These are phyloP conservation scores for Starmerella stigmatis DNA, from an alignment of 805 yeast species.

Conservation along the genomic window DNA sequence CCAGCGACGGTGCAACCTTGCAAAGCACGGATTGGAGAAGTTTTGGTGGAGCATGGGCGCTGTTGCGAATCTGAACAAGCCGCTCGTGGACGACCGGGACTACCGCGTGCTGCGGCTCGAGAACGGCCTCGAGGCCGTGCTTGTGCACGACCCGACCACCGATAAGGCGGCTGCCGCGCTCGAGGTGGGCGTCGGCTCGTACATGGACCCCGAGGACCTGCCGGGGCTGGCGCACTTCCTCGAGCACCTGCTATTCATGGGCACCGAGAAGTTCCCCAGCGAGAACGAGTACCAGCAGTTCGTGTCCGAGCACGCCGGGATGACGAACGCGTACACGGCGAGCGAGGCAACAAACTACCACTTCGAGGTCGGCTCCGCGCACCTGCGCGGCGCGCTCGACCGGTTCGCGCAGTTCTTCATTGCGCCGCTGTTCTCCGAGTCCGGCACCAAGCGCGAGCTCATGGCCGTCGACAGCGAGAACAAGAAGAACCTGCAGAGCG, in stretches of 20 bases:
- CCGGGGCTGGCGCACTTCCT: conserved; percentile 86
- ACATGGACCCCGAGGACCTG: conserved; percentile 56
- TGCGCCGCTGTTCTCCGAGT: conserved; percentile 58
- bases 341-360: conserved; percentile 81
- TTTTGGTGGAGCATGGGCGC: too few species aligned
- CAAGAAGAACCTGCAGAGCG: conserved; percentile 85
- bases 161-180: conserved; percentile 59
- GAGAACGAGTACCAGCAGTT: conserved; percentile 67
- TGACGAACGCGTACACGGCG: conserved; percentile 86
- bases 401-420: conserved; percentile 89
- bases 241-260: conserved; percentile 77
- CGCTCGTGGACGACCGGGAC: conserved; percentile 54
- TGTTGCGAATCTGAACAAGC: conserved; percentile 22
- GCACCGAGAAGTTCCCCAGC: conserved; percentile 62
- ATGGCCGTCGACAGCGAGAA: conserved; percentile 93
- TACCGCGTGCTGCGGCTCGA: conserved; percentile 58
- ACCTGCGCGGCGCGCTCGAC: conserved; percentile 78
- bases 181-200: conserved; percentile 71
- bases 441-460: conserved; percentile 83
- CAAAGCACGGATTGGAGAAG: too few species aligned
- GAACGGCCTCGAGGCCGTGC: conserved; percentile 57
- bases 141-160: conserved; percentile 66
- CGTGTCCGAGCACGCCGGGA: conserved; percentile 75
- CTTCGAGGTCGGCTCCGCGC: conserved; percentile 69
- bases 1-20: too few species aligned